Percentiles rank a stretch among this genome's conserved stretches.
These are phyloP conservation scores for Candida palmyrensis DNA, from an alignment of 805 yeast genomes.

Conservation along the genomic window DNA sequence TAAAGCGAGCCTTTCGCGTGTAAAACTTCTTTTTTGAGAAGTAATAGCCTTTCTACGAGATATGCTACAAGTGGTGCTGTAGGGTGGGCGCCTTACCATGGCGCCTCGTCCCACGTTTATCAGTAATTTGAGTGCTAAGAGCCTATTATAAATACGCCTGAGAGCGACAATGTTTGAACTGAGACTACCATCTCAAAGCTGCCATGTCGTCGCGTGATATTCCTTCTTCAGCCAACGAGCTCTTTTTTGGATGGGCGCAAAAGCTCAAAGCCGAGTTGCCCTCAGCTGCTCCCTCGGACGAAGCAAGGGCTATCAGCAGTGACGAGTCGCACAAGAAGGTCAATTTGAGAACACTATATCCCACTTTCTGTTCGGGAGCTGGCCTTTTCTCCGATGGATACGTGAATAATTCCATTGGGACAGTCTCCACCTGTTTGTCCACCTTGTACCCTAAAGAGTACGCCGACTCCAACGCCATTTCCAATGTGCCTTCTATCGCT, in stretches of 20 bases:
- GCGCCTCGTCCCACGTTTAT: no score
- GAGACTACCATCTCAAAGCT: neutral
- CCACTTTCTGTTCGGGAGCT: constrained; percentile 81
- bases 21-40: no score
- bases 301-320: constrained; percentile 13
- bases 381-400: constrained; percentile 94
- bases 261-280: constrained; percentile 41
- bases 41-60: no score
- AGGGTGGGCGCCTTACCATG: no score
- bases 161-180: no score
- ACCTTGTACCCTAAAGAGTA: constrained; percentile 62
- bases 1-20: no score
- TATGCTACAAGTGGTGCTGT: no score
- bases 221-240: constrained; percentile 36
- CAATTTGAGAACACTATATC: constrained; percentile 38
- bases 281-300: constrained; percentile 17
- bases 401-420: constrained; percentile 76
- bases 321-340: constrained; percentile 10
- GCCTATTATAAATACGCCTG: no score
- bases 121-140: no score
- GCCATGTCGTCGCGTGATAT: constrained; percentile 45
- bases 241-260: constrained; percentile 38
- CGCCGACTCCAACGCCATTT: constrained; percentile 60
- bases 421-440: constrained; percentile 68
- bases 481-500: constrained; percentile 81